A percentile compares a stretch with the other conserved stretches of the same genome.
phyloP scores from a whole-genome alignment of 2,329 filamentous ascomycete genomes.

The Lecanicillium sp. region DNA sequence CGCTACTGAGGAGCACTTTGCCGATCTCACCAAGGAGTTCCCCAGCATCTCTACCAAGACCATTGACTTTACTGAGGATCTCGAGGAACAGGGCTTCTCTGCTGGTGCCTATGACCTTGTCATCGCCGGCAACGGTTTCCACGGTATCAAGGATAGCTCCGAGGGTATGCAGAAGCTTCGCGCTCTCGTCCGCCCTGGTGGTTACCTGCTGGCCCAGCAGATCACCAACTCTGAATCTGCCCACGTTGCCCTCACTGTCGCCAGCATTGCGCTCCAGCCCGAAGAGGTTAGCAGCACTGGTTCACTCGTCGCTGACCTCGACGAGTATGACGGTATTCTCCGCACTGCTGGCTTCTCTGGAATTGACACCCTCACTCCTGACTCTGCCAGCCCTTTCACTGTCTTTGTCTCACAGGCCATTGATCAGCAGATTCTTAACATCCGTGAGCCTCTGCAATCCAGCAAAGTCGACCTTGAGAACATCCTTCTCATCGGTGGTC shows the following conservation, averaged over 20 bases:
- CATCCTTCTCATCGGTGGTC: slow-evolving; percentile 14
- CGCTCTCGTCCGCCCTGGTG: slow-evolving; percentile 14
- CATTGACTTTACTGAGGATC: slow-evolving; percentile 11
- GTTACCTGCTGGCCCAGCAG: slow-evolving; percentile 14
- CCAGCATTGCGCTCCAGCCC: slow-evolving; percentile 6
- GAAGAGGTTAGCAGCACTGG: slow-evolving; percentile 11
- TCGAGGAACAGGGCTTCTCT: slow-evolving; percentile 13
- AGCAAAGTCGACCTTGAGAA: slow-evolving; percentile 12
- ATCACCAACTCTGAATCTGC: slow-evolving; percentile 7
- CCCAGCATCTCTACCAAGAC: slow-evolving; percentile 7
- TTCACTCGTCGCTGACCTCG: slow-evolving; percentile 10
- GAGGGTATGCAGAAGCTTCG: slow-evolving; percentile 12
- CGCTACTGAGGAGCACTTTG: slow-evolving; percentile 12
- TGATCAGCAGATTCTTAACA: slow-evolving; percentile 11
- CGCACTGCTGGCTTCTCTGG: slow-evolving; percentile 15
- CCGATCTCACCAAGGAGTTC: slow-evolving; percentile 4
- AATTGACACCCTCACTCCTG: slow-evolving; percentile 14
- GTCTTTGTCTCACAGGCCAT: slow-evolving; percentile 15
- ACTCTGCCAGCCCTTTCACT: slow-evolving; percentile 7
- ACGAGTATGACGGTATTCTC: slow-evolving; percentile 11
- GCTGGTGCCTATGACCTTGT: slow-evolving; percentile 11
- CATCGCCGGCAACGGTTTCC: slow-evolving; percentile 11
- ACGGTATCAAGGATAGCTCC: slow-evolving; percentile 2
- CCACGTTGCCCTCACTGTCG: slow-evolving; percentile 8
- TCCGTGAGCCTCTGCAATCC: slow-evolving; percentile 12